These are phyloP conservation scores for Podochytrium sp. DNA, from an alignment of 192 early-diverging fungal genomes.

Conservation along the genomic window DNA sequence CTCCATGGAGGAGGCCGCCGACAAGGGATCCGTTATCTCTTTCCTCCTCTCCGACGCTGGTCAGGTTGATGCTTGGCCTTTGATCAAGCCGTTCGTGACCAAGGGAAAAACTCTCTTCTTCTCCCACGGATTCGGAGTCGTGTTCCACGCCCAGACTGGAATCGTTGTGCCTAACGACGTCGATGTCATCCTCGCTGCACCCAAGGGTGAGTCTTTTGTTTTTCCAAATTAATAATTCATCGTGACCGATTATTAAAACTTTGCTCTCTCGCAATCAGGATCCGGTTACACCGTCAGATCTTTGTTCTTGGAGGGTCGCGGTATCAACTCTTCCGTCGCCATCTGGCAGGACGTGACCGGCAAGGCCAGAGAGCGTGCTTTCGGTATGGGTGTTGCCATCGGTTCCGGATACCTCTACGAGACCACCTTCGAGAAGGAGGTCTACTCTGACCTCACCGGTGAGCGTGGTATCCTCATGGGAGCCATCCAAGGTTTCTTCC, in stretches of 20 bases:
- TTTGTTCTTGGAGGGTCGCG: slow-evolving; percentile 94
- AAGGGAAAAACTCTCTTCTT: slow-evolving; percentile 99
- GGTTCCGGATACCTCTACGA: slow-evolving; percentile 98
- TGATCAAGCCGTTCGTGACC: slow-evolving; percentile 85
- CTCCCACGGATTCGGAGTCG: slow-evolving; percentile 94
- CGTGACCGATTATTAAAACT: not conserved
- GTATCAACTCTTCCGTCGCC: slow-evolving; percentile 97
- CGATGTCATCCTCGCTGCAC: slow-evolving; percentile 95
- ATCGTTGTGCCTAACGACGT: slow-evolving; percentile 90
- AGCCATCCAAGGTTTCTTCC: slow-evolving; percentile 95
- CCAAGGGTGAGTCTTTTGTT: slow-evolving; percentile 66
- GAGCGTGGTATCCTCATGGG: slow-evolving; percentile 99
- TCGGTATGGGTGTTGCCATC: slow-evolving; percentile 90
- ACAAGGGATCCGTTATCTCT: slow-evolving; percentile 91
- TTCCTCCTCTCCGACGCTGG: slow-evolving; percentile 96
- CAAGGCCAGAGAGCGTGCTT: slow-evolving; percentile 90
- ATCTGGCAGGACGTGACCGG: slow-evolving; percentile 93
- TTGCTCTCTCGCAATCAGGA: slow-evolving; percentile 32
- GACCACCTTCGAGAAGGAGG: slow-evolving; percentile 96
- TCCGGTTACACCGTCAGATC: slow-evolving; percentile 94
- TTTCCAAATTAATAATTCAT: slow-evolving; percentile 3
- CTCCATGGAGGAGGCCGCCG: slow-evolving; percentile 85
- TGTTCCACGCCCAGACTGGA: slow-evolving; percentile 89
- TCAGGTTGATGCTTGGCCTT: slow-evolving; percentile 88
- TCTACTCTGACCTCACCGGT: slow-evolving; percentile 93